Base-by-base conservation (phyloP, 805 yeast genomes). In the Candida morakotiae region DNA sequence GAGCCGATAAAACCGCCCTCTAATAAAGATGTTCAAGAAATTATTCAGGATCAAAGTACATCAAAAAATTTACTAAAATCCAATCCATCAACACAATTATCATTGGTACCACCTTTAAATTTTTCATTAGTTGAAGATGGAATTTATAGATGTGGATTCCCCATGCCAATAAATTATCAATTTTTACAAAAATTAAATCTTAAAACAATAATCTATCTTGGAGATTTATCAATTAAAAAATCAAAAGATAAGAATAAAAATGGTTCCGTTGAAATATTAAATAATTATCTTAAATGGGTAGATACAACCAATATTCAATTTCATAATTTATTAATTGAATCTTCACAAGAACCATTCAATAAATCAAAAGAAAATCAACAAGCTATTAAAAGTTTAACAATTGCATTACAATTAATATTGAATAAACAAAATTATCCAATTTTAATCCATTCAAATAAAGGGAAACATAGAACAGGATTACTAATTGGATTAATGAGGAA, bases 381-480 rank as follows among this genome's bases (percentile, higher is more conserved):
- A 41, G 55, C 69, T 1, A 62, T 62, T 36, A 53, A 46, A 23
- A 74, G 81, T 2, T 71, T 88, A 40, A 67, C 76, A 29, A 54
- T 60, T 16, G 81, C 86, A 1, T 62, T 84, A 28, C 67, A 73
- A 39, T 50, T 83, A 25, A 67, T 84, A 34, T 55, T 80, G 22
- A 74, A 83, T 49, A 69, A 68, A 32, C 77, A 79, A 10, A 88
- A 88, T 55, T 87, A 83, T 55, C 98, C 98, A 1, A 78, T 91
- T 9, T 67, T 91, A 39, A 75, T 91, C 9, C 98, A 93, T 57
- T 87, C 96, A 3, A 87, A 93, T 59, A 91, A 91, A 64, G 98
- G 98, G n/a, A 93, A 93, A 58, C 98, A 91, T 56, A 63, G 98
- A 29, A 89, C 87, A 2, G 98, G 98, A 0, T 89, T 93, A 1